Conservation (phyloP, 345 rosid genomes). For the Barbarea vulgaris region DNA sequence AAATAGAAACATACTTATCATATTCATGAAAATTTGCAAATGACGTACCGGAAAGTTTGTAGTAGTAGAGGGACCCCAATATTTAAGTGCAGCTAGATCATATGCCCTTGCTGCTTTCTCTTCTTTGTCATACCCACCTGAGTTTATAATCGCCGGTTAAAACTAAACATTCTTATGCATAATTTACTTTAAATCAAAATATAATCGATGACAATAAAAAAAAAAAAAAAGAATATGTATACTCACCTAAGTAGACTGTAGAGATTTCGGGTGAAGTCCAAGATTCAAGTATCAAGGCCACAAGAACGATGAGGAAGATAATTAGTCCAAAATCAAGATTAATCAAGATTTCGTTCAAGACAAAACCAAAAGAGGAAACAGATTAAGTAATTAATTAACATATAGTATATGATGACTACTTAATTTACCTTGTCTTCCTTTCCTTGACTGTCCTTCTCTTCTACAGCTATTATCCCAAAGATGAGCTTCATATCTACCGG, state of each 20-base stretch:
- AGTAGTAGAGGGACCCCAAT: constrained; percentile 98
- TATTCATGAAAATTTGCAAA: background rate
- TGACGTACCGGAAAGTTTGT: constrained; percentile 82
- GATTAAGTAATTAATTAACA: background rate
- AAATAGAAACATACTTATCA: too few relatives aligned
- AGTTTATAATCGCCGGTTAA: constrained; percentile 2
- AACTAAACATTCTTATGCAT: background rate
- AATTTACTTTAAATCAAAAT: background rate
- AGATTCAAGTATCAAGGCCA: constrained; percentile 31
- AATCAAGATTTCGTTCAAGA: background rate
- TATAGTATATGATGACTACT: background rate
- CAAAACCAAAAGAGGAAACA: background rate
- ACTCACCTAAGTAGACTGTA: constrained; percentile 90
- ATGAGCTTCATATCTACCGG: constrained; percentile 99
- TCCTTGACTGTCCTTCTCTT: constrained; percentile 98
- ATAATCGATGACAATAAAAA: background rate
- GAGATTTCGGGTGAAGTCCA: constrained; percentile 19
- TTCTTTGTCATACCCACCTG: constrained; percentile 99
- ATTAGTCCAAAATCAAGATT: constrained; percentile 30
- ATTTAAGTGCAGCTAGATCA: constrained; percentile 93
- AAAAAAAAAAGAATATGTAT: background rate
- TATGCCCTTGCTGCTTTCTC: constrained; percentile 99
- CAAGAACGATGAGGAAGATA: constrained; percentile 16
- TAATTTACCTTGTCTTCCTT: constrained; percentile 93
- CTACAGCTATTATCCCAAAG: constrained; percentile 99